Percentiles rank a stretch among this genome's conserved stretches.
Evolutionary conservation across 805 yeast species (phyloP).

Genomic region (Peterozyma xylosa): DNA sequence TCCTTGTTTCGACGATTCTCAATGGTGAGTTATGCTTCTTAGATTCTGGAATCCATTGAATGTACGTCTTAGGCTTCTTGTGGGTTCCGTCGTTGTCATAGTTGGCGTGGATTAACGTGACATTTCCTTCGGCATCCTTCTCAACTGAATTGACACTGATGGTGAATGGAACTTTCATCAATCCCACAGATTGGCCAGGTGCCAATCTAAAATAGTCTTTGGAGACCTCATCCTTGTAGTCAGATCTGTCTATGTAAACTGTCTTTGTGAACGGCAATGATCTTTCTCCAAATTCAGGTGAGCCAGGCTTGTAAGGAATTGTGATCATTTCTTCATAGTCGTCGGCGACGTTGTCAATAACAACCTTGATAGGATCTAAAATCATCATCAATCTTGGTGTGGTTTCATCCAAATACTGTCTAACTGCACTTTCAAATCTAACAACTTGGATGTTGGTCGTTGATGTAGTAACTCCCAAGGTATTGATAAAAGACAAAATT

Average conservation of each 20-base stretch:
- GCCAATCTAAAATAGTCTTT: constrained; percentile 88
- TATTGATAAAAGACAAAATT: constrained; percentile 83
- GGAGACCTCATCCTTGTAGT: constrained; percentile 62
- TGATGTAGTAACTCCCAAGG: constrained; percentile 93
- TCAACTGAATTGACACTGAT: constrained; percentile 65
- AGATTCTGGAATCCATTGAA: constrained; percentile 90
- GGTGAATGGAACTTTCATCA: constrained; percentile 83
- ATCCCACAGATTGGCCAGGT: constrained; percentile 91
- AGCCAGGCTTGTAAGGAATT: constrained; percentile 88
- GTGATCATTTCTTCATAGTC: constrained; percentile 62
- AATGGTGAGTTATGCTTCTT: constrained; percentile 56
- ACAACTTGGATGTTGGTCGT: constrained; percentile 85
- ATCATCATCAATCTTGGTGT: constrained; percentile 95
- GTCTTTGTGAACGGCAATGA: constrained; percentile 67
- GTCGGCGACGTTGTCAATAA: constrained; percentile 74
- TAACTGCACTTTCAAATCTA: constrained; percentile 83
- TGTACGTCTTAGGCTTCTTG: constrained; percentile 88
- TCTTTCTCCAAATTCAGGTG: constrained; percentile 67
- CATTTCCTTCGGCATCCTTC: constrained; percentile 54
- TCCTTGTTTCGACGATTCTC: constrained; percentile 66
- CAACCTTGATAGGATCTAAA: constrained; percentile 77
- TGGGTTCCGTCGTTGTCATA: constrained; percentile 54
- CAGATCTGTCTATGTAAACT: constrained; percentile 82
- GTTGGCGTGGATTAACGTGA: constrained; percentile 66
- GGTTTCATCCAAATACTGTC: constrained; percentile 80